Evolutionary conservation across 192 early-diverging fungal genomes (phyloP), one percentile per base, ranked within the genome.

Genomic region (Lunasporangiospora selenospora): DNA sequence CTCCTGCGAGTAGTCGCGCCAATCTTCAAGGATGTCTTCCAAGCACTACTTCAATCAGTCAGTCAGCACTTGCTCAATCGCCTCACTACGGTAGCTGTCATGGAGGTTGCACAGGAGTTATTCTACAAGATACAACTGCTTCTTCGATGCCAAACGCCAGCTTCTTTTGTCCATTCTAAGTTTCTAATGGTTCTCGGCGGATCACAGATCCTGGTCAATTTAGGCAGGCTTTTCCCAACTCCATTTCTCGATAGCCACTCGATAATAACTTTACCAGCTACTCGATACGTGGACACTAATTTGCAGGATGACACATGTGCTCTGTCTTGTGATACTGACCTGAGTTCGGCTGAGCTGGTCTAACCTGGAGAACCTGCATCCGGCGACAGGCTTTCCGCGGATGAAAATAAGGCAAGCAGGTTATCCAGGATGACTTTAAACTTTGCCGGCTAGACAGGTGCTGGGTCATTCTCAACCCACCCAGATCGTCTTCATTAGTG

Each of bases 1-100:
- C 57, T 59, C 34, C 44, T 47, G 0, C 57, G 48, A 48, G 45
- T 48, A 1, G 58, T 47, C 37, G 42, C 58, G 3, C 58, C 47
- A 4, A 47, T 18, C 27, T 61, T 61, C 27, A 2, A 33, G 27
- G 58, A 61, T 33, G 38, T 61, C 13, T 61, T 61, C 30, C 27
- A 31, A 19, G 27, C 0, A 4, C 38, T 61, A 24, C 41, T 51
- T 16, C 23, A 30, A 4, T 1, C 13, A 11, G 42, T 61, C 58
- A 42, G 36, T 15, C 4, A 33, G 2, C 18, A 16, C 24, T 16
- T 50, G 3, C 58, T 41, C 38, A 32, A 7, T 15, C 9, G 18
- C 43, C n/a, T 13, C 18, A 3, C 26, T 12, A 3, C 23, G 12
- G 31, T 10, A 5, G 36, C 1, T 21, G 8, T 58, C 0, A 10